phyloP scores from a whole-genome alignment of 768 basidiomycete genomes.

The Russula vinacea region DNA sequence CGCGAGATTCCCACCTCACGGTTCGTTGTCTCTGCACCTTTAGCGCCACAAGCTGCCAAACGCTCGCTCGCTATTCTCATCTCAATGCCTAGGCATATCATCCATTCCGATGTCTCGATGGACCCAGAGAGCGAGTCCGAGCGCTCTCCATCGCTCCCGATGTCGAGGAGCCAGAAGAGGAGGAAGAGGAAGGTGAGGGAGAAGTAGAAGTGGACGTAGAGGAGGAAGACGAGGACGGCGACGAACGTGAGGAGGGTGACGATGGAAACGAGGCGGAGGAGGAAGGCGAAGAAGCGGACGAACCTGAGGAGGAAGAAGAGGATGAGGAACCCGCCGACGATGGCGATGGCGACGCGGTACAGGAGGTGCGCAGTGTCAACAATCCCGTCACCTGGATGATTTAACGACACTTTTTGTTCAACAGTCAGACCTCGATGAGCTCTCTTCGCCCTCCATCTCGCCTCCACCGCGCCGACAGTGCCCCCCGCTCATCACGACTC shows the following conservation, averaged over 20 bases:
- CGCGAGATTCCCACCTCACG: neutral
- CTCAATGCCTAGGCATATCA: conserved; percentile 28
- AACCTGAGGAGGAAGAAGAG: conserved; percentile 26
- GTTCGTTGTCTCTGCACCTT: neutral
- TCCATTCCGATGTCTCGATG: conserved; percentile 26
- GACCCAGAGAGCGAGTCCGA: conserved; percentile 29
- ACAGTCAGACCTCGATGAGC: conserved; percentile 28
- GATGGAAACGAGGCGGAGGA: conserved; percentile 35
- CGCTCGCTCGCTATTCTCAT: neutral
- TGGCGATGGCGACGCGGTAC: conserved; percentile 32
- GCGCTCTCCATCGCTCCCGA: conserved; percentile 32
- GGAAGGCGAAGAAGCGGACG: conserved; percentile 19
- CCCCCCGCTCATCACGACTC: conserved; percentile 43
- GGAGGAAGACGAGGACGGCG: conserved; percentile 35
- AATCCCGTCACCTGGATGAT: neutral
- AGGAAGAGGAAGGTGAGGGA: conserved; percentile 33
- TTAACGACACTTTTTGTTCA: too few species aligned
- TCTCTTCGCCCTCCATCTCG: conserved; percentile 30
- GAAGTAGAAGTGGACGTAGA: conserved; percentile 43
- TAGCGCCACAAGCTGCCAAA: neutral
- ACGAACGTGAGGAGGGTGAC: conserved; percentile 37
- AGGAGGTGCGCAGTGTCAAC: conserved; percentile 12
- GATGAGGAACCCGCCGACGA: conserved; percentile 29
- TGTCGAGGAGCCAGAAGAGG: conserved; percentile 39
- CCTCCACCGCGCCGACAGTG: conserved; percentile 29